phyloP scores from a whole-genome alignment of 352 stramenopile genomes.

The Paralagenidium karlingii region DNA sequence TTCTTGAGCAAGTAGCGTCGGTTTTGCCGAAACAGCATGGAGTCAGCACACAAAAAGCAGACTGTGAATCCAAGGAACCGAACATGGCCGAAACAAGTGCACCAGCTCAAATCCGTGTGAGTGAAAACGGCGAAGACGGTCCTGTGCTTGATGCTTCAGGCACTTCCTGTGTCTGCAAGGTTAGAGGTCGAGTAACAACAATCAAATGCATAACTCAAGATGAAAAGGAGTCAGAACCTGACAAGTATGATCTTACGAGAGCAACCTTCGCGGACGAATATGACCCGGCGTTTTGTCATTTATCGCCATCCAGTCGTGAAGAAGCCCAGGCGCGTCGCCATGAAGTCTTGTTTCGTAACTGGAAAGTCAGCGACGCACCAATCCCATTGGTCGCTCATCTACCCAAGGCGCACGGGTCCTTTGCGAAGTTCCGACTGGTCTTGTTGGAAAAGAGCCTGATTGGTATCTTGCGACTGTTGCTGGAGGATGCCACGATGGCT shows the following conservation, averaged over 20 bases:
- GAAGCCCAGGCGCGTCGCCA: constrained; percentile 67
- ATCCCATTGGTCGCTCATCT: constrained; percentile 56
- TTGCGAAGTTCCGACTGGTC: constrained; percentile 36
- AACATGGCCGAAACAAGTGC: too few species aligned
- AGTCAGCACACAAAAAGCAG: too few species aligned
- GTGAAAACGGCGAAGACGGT: too few species aligned
- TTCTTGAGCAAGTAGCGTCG: too few species aligned
- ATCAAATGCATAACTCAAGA: too few species aligned
- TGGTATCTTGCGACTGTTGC: constrained; percentile 42
- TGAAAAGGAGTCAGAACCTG: too few species aligned
- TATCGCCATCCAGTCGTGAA: constrained; percentile 59
- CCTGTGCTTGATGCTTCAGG: too few species aligned
- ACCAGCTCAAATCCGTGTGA: too few species aligned
- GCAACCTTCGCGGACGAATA: constrained; percentile 59
- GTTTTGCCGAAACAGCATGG: too few species aligned
- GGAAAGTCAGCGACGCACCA: constrained; percentile 50
- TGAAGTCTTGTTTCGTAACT: constrained; percentile 69
- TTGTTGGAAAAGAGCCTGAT: constrained; percentile 54
- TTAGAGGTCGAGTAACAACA: too few species aligned
- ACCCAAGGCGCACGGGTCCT: constrained; percentile 35
- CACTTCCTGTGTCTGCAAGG: too few species aligned
- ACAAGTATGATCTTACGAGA: constrained; percentile 71
- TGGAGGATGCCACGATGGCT: constrained; percentile 46
- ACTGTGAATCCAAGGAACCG: too few species aligned
- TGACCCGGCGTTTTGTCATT: constrained; percentile 68